A percentile compares a stretch with the other conserved stretches of the same genome.
phyloP scores from a whole-genome alignment of 352 stramenopile genomes.

The Phytophthora fragariae region DNA sequence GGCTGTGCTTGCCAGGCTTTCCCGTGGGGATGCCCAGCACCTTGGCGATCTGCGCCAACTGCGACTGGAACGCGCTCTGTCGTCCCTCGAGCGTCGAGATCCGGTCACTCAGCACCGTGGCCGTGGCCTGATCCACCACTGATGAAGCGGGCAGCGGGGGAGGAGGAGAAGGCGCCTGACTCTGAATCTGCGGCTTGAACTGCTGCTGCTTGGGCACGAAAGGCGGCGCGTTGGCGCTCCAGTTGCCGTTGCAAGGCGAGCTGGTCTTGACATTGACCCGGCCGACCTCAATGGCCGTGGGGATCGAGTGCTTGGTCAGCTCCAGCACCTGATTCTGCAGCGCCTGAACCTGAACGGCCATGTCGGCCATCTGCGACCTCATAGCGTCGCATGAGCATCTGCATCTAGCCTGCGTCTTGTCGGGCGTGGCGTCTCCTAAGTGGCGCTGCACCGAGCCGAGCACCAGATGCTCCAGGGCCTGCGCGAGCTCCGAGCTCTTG shows the following conservation, averaged over 20 bases:
- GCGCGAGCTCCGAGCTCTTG: constrained; percentile 67
- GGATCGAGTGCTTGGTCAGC: constrained; percentile 29
- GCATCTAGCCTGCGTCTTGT: constrained; percentile 12
- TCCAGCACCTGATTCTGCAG: constrained; percentile 60
- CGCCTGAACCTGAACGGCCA: constrained; percentile 53
- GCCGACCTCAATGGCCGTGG: constrained; percentile 24
- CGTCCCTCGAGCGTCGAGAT: constrained; percentile 85
- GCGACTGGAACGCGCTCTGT: constrained; percentile 86
- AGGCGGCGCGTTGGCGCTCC: constrained; percentile 34
- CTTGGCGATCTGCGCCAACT: constrained; percentile 83
- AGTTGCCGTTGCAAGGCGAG: constrained; percentile 16
- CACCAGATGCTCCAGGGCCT: constrained; percentile 68
- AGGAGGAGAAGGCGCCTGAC: not conserved
- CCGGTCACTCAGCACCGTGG: constrained; percentile 67
- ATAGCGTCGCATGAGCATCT: constrained; percentile 55
- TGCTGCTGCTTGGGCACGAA: constrained; percentile 45
- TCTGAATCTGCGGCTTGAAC: constrained; percentile 18
- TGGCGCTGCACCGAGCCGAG: constrained; percentile 47
- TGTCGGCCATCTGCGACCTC: constrained; percentile 58
- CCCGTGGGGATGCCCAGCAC: constrained; percentile 69
- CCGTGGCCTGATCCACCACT: constrained; percentile 25
- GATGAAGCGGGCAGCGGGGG: constrained; percentile 8
- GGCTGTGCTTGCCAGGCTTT: constrained; percentile 74
- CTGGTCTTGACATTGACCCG: constrained; percentile 12
- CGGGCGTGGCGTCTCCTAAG: constrained; percentile 17